phyloP scores from a whole-genome alignment of 768 basidiomycete species.

The Boletus insuetus region DNA sequence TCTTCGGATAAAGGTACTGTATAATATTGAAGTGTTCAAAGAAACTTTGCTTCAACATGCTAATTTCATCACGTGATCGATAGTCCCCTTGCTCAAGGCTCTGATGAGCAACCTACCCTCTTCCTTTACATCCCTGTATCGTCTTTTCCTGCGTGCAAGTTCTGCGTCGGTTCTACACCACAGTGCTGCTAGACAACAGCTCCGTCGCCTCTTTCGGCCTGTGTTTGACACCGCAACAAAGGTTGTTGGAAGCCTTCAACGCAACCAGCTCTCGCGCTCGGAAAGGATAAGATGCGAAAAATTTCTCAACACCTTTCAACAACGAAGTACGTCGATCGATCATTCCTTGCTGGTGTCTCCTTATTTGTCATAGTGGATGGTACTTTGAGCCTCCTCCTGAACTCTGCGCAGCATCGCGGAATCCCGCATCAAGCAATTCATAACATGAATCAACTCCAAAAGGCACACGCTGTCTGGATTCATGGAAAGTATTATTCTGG shows the following conservation, averaged over 20 bases:
- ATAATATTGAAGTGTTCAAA: too few species aligned
- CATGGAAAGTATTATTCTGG: constrained; percentile 19
- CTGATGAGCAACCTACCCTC: constrained; percentile 26
- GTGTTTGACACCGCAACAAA: constrained; percentile 50
- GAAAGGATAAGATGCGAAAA: constrained; percentile 33
- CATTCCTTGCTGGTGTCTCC: neutral
- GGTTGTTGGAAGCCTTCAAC: constrained; percentile 41
- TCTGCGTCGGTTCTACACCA: constrained; percentile 61
- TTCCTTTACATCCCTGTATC: constrained; percentile 55
- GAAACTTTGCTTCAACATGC: too few species aligned
- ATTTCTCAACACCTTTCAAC: constrained; percentile 56
- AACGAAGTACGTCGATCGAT: constrained; percentile 42
- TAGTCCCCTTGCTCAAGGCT: too few species aligned
- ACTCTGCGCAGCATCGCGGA: constrained; percentile 61
- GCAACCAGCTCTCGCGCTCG: constrained; percentile 18
- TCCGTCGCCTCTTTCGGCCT: constrained; percentile 53
- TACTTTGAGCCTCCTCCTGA: constrained; percentile 59
- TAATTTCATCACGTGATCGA: constrained; percentile 12
- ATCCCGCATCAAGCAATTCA: constrained; percentile 56
- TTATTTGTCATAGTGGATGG: constrained; percentile 55
- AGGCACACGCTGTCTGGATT: constrained; percentile 25
- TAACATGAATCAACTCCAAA: constrained; percentile 43
- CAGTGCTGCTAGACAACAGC: constrained; percentile 37
- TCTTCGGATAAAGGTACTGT: neutral
- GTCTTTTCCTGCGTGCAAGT: constrained; percentile 53